Conservation (phyloP, 257 asterid genomes). For the Verbascum thapsus region DNA sequence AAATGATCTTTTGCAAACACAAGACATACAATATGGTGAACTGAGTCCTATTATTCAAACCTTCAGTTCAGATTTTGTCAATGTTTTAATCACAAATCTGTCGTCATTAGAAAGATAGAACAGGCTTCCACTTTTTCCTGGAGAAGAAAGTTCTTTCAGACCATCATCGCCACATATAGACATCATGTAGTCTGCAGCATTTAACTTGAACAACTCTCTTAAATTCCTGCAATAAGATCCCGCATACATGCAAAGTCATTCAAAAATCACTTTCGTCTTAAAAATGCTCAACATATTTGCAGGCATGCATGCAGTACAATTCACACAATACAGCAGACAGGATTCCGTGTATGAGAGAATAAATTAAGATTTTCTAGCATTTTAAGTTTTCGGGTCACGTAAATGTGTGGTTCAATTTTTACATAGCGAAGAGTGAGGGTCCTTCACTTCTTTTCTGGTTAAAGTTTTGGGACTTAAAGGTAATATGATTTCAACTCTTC, state of each 20-base stretch:
- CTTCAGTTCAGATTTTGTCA: slow-evolving; percentile 81
- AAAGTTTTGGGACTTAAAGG: background rate
- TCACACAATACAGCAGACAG: slow-evolving; percentile 21
- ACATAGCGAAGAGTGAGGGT: background rate
- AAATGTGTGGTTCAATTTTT: slow-evolving; percentile 1
- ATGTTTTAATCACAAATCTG: slow-evolving; percentile 88
- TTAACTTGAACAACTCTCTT: slow-evolving; percentile 86
- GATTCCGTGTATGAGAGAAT: background rate
- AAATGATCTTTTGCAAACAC: background rate
- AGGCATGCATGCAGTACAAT: background rate
- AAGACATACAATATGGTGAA: slow-evolving; percentile 1
- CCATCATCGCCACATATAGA: slow-evolving; percentile 95
- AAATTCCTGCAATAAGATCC: slow-evolving; percentile 58
- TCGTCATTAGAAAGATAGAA: slow-evolving; percentile 88
- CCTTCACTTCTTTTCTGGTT: background rate
- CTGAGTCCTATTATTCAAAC: slow-evolving; percentile 38
- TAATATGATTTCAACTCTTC: background rate
- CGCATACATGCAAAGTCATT: slow-evolving; percentile 17
- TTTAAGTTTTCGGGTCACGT: background rate
- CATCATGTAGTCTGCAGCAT: slow-evolving; percentile 98
- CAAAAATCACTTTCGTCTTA: slow-evolving; percentile 5
- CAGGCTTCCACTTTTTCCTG: slow-evolving; percentile 98
- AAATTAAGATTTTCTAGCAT: background rate
- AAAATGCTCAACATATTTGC: background rate
- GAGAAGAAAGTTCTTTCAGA: slow-evolving; percentile 81